These are phyloP conservation scores for Parastagonospora avenae DNA, from an alignment of 2,329 filamentous ascomycete genomes.

Conservation along the genomic window DNA sequence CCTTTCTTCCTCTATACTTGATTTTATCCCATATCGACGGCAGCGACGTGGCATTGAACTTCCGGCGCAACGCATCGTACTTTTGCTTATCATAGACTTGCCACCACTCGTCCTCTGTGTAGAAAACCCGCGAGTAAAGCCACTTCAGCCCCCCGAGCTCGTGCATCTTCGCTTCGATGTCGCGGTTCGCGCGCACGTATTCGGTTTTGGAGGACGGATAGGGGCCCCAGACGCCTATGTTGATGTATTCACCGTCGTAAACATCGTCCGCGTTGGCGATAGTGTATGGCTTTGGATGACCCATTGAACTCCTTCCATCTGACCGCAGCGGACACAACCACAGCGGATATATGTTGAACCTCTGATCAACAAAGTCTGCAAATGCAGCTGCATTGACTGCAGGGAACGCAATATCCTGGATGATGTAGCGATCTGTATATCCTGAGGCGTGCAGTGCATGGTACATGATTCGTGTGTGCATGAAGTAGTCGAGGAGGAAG, in stretches of 20 bases:
- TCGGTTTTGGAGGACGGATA: conserved; percentile 61
- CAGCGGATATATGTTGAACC: conserved; percentile 59
- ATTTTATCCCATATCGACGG: conserved; percentile 74
- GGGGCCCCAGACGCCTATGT: conserved; percentile 74
- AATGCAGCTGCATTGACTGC: conserved; percentile 57
- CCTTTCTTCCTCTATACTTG: conserved; percentile 45
- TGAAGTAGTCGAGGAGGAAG: conserved; percentile 63
- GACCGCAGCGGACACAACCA: conserved; percentile 62
- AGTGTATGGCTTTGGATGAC: conserved; percentile 23
- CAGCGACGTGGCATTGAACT: conserved; percentile 66
- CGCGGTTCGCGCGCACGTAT: conserved; percentile 73
- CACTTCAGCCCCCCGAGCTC: conserved; percentile 80
- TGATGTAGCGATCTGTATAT: conserved; percentile 60
- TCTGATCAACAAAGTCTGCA: conserved; percentile 55
- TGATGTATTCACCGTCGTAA: conserved; percentile 36
- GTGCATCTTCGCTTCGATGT: conserved; percentile 70
- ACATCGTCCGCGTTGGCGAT: too few relatives aligned
- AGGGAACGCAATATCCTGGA: conserved; percentile 68
- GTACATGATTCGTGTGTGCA: conserved; percentile 68
- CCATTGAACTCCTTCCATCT: conserved; percentile 38
- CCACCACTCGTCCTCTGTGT: conserved; percentile 75
- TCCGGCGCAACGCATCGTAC: conserved; percentile 67
- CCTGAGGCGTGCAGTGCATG: conserved; percentile 65
- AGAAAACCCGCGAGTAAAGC: conserved; percentile 87
- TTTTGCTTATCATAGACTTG: conserved; percentile 62